Conservation (phyloP, 352 stramenopile species). For the Pythium myriotylum region DNA sequence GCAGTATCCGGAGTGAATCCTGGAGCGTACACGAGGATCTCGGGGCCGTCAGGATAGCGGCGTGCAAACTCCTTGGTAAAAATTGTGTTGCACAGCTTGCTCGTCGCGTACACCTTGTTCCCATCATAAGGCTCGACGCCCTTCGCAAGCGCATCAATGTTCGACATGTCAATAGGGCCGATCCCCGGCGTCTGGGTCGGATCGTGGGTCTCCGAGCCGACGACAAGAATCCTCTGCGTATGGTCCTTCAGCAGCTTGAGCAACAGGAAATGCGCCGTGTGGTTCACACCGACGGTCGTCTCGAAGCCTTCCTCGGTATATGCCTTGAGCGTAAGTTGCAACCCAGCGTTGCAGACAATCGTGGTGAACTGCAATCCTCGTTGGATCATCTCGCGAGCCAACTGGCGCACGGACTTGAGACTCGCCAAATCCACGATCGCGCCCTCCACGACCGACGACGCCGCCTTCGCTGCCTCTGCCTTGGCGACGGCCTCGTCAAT, state of each 20-base stretch:
- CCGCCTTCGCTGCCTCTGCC: constrained; percentile 3
- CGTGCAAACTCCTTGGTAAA: too few species aligned
- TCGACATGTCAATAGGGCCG: too few species aligned
- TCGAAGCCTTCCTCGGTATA: constrained; percentile 42
- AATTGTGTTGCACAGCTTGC: too few species aligned
- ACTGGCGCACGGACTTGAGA: constrained; percentile 31
- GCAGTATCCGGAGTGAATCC: too few species aligned
- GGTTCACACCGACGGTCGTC: constrained; percentile 42
- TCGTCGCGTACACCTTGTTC: too few species aligned
- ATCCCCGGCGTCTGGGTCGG: too few species aligned
- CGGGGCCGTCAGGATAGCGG: too few species aligned
- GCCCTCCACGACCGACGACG: constrained; percentile 27
- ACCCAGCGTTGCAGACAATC: constrained; percentile 47
- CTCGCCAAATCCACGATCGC: constrained; percentile 40
- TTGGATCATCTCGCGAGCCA: constrained; percentile 17
- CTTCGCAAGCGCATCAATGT: too few species aligned
- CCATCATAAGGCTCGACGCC: too few species aligned
- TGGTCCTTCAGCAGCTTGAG: constrained; percentile 25
- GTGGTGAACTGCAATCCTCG: constrained; percentile 28
- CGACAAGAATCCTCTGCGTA: too few species aligned
- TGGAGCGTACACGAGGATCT: too few species aligned
- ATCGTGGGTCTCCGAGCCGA: too few species aligned
- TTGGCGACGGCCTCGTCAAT: constrained; percentile 26
- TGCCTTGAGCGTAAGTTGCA: constrained; percentile 26
- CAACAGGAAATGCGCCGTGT: constrained; percentile 46